Evolutionary conservation across 2,329 filamentous ascomycete genomes (phyloP), one percentile per base, ranked within the genome.

Genomic region (Phaeoacremonium minimum): DNA sequence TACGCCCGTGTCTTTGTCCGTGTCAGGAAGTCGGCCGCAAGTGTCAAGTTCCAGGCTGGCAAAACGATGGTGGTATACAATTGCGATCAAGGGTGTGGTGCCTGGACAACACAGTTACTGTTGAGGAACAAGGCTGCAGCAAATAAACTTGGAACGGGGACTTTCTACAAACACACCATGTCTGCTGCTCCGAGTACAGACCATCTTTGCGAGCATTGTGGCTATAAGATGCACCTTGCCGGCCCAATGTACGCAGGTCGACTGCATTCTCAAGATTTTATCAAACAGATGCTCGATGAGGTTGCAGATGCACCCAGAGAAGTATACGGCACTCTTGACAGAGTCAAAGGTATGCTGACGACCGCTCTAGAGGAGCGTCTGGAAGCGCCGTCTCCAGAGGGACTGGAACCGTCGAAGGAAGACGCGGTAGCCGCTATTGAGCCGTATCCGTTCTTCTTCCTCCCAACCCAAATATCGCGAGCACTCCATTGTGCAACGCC

Each of bases 231-330:
- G 63, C 93, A 97, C 59, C 60, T 97, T 12, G 85, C 81, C 5
- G 93, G 93, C 2, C 93, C 93, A 1, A 97, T 98, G 91, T 98
- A 90, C 66, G 90, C 79, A 20, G 93, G 93, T 1, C 85, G 85
- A 15, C 67, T 98, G 7, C 93, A 98, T 61, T 89, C 89, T 30
- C 74, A 80, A 6, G 77, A 80, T 3, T 98, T 96, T 53, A 80
- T 98, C 43, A 76, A 85, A 52, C 77, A 77, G 38, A 80, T 98
- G 16, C 71, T 98, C 13, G 75, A 80, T 30, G 75, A 83, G 39
- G 71, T 95, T 7, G 80, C 87, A 1, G 63, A 69, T 4, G 76
- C 80, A 1, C 77, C 89, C 32, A 71, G 71, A 17, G 69, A 80
- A 1, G 74, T 81, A 0, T 98, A 98, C 54, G 80, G 80, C 28